Percentiles rank a stretch among this genome's conserved stretches.
These are phyloP conservation scores for Aspergillus egyptiacus DNA, from an alignment of 495 filamentous ascomycete genomes.

Conservation along the genomic window DNA sequence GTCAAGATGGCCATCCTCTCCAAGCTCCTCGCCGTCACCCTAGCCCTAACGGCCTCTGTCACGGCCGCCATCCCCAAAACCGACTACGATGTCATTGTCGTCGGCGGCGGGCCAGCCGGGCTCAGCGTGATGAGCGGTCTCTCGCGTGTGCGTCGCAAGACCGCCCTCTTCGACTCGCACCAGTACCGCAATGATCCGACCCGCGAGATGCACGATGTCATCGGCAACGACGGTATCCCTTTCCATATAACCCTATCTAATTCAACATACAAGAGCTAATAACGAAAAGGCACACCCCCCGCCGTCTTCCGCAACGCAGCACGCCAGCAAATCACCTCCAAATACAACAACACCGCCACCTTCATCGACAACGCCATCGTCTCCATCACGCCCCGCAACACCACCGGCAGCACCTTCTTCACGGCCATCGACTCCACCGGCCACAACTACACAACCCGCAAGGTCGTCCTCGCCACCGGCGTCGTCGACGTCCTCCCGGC, in stretches of 20 bases:
- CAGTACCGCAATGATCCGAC: slow-evolving; percentile 52
- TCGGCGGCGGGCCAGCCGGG: slow-evolving; percentile 35
- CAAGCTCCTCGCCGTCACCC: slow-evolving; percentile 6
- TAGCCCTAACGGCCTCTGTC: slow-evolving; percentile 13
- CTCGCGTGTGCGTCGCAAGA: slow-evolving; percentile 46
- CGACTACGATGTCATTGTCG: slow-evolving; percentile 32
- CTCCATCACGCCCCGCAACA: slow-evolving; percentile 30
- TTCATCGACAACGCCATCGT: slow-evolving; percentile 48
- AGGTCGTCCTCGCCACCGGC: slow-evolving; percentile 51
- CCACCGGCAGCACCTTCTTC: slow-evolving; percentile 37
- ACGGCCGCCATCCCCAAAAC: slow-evolving; percentile 18
- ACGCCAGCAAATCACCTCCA: slow-evolving; percentile 43
- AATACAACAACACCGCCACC: slow-evolving; percentile 43
- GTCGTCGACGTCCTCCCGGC: slow-evolving; percentile 47
- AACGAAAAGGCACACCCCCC: slow-evolving; percentile 41
- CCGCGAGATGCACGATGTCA: slow-evolving; percentile 52
- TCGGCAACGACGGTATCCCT: slow-evolving; percentile 49
- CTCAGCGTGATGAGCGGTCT: slow-evolving; percentile 49
- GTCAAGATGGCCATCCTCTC: slow-evolving; percentile 1
- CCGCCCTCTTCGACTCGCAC: slow-evolving; percentile 49
- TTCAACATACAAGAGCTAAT: background rate
- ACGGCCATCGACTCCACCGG: slow-evolving; percentile 31
- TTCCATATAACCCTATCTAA: background rate
- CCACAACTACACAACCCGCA: slow-evolving; percentile 38
- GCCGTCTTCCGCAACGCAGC: slow-evolving; percentile 47